phyloP scores from a whole-genome alignment of 179 eudicot genomes.

The Pouteria campechiana region DNA sequence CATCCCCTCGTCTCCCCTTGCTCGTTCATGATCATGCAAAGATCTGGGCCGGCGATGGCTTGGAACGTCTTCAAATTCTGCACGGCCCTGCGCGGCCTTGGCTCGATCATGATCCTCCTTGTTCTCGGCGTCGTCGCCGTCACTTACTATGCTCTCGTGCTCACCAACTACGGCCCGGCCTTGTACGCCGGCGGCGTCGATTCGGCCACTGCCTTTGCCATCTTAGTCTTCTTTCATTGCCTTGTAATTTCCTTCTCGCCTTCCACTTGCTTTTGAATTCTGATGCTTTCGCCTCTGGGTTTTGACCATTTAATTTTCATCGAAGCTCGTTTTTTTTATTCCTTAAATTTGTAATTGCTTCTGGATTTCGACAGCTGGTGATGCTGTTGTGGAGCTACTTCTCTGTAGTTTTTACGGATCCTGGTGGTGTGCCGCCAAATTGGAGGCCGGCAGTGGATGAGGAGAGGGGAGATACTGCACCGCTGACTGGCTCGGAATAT shows the following conservation, averaged over 20 bases:
- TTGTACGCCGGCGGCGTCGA: constrained; percentile 51
- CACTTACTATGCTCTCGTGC: constrained; percentile 81
- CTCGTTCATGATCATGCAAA: constrained; percentile 39
- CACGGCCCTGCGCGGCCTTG: constrained; percentile 73
- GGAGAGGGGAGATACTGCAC: constrained; percentile 80
- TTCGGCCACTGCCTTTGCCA: constrained; percentile 46
- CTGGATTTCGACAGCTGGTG: constrained; percentile 67
- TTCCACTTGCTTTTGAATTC: background rate
- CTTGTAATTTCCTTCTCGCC: constrained; percentile 20
- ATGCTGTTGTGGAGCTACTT: constrained; percentile 98
- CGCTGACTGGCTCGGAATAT: constrained; percentile 46
- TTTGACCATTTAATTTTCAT: background rate
- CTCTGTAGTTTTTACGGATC: constrained; percentile 86
- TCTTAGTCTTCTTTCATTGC: constrained; percentile 62
- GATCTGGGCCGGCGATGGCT: constrained; percentile 93
- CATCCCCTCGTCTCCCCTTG: background rate
- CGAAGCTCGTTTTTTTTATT: too few species aligned
- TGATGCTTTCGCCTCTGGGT: background rate
- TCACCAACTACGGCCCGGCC: constrained; percentile 60
- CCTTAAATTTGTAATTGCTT: too few species aligned
- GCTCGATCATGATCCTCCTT: constrained; percentile 89
- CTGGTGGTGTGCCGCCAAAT: constrained; percentile 81
- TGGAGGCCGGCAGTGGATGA: constrained; percentile 83
- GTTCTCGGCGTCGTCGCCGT: constrained; percentile 82
- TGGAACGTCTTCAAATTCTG: constrained; percentile 97